Percentiles rank a stretch among this genome's conserved stretches.
Conservation (phyloP, 2,329 filamentous ascomycete species). For the Ascochyta koolunga region DNA sequence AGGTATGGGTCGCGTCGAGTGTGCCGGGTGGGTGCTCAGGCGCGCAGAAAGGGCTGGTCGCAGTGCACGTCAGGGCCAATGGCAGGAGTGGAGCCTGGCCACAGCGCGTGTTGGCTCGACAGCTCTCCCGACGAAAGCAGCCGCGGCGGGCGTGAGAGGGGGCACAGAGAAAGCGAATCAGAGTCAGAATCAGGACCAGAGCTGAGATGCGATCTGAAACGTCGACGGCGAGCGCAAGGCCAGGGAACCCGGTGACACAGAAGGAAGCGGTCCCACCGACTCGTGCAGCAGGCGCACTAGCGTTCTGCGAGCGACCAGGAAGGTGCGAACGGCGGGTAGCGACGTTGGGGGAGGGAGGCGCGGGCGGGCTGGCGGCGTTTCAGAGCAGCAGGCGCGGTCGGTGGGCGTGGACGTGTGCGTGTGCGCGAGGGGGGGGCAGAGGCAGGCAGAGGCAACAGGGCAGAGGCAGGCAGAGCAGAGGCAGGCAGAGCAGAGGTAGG, state of each 20-base stretch:
- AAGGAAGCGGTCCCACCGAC: constrained; percentile 3
- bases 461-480: no score
- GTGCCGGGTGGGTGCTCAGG: constrained; percentile 7
- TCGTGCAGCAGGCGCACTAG: constrained; percentile 13
- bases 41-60: constrained; percentile 10
- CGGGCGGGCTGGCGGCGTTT: constrained; percentile 7
- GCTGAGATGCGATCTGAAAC: constrained; percentile 43
- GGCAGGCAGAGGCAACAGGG: background rate
- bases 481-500: no score
- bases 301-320: background rate
- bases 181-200: constrained; percentile 11
- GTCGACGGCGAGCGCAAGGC: constrained; percentile 28
- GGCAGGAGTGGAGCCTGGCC: constrained; percentile 6
- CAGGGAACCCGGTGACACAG: constrained; percentile 18
- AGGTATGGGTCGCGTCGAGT: constrained; percentile 13
- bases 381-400: constrained; percentile 6
- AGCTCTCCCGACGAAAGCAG: constrained; percentile 15
- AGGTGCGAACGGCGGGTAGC: background rate
- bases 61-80: constrained; percentile 21
- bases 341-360: background rate
- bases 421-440: background rate
- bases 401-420: constrained; percentile 1
- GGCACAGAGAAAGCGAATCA: constrained; percentile 4
- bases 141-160: constrained; percentile 25
- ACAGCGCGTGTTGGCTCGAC: constrained; percentile 9